Base-by-base conservation (phyloP, 139 green algal species). In the Pseudopediastrum boryanum region DNA sequence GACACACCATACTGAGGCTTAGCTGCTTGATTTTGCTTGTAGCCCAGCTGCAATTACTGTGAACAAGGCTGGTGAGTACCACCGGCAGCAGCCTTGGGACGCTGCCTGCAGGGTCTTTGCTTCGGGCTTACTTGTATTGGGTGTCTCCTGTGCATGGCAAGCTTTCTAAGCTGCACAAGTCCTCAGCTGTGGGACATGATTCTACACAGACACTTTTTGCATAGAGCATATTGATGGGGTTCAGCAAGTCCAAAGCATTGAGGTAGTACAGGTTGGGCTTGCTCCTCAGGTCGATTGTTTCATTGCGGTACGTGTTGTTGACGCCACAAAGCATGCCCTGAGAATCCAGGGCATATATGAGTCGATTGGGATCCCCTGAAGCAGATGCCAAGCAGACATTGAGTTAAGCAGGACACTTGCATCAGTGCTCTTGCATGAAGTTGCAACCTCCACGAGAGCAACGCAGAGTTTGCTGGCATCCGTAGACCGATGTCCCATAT, bases 331-430 rank as follows among this genome's bases (percentile, higher is more conserved):
- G 71, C 67, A 93, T 82, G 8, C 92, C 92, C 33, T 84, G 90
- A 0, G 90, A 93, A 77, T 96, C 92, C 27, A 90, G 65, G 25
- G 81, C 90, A 78, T 93, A 94, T 23, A 92, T 59, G 10, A 96
- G 80, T 2, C 90, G 82, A 19, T 88, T 82, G 2, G 85, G 64
- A 42, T 87, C 79, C 6, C 85, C 85, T 89, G 64, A 46, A 73
- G 54, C 12, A 41, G 29, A 29, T 41, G 54, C n/a, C n/a, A n/a
- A n/a, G n/a, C n/a, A 27, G 54, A 27, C n/a, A 27, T 25, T 25
- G 54, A 27, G 19, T 19, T 16, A 16, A 58, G 48, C 16, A 16
- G 48, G 16, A 19, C 16, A 27, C 16, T 16, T 58, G 48, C 48
- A 58, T 58, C 16, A 19, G 48, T 58, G 48, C 48, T 27, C 19